A percentile compares a stretch with the other conserved stretches of the same genome.
phyloP scores from a whole-genome alignment of 768 basidiomycete genomes.

The Leucocoprinus sp. region DNA sequence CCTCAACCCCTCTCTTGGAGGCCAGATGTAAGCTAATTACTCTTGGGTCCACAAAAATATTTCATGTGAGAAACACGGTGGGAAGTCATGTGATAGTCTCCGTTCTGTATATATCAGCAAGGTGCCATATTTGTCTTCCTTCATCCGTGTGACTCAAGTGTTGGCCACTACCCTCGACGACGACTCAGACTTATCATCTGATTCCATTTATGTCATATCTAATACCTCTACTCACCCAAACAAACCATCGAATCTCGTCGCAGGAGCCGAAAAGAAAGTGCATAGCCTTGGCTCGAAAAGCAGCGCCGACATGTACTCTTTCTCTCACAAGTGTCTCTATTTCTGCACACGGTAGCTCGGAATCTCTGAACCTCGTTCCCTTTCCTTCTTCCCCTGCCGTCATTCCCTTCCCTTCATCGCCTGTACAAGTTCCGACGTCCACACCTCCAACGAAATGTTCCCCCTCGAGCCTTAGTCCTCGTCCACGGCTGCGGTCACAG shows the following conservation, averaged over 20 bases:
- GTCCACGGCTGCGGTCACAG: constrained; percentile 2
- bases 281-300: constrained; percentile 1
- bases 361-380: background rate
- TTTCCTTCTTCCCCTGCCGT: constrained; percentile 4
- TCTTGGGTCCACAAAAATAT: no score
- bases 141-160: background rate
- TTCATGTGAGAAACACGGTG: no score
- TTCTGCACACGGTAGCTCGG: background rate
- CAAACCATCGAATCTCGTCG: background rate
- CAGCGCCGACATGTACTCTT: constrained; percentile 8
- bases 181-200: background rate
- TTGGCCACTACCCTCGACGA: background rate
- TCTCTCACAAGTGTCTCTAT: constrained; percentile 7
- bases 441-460: background rate
- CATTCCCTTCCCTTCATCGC: constrained; percentile 2
- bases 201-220: background rate
- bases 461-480: background rate
- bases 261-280: background rate
- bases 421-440: background rate
- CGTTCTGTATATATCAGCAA: background rate
- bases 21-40: no score
- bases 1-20: no score
- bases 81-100: background rate
- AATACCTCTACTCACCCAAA: background rate
- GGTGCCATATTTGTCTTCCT: background rate